Evolutionary conservation across 129 eudicot species (phyloP).

Genomic region (Helichrysum umbraculigerum): DNA sequence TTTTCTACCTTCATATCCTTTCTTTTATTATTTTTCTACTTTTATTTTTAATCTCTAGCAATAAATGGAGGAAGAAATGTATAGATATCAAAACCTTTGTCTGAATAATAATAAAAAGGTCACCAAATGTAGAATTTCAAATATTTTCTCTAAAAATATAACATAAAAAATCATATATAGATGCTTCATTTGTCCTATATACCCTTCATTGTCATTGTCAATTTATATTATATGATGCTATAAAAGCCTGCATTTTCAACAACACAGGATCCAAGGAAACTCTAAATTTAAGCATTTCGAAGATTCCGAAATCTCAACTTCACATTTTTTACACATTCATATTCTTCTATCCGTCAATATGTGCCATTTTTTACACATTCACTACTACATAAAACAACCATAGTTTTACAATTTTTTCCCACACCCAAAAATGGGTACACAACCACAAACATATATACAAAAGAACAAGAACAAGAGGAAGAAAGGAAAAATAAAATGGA

Average conservation of each 20-base stretch:
- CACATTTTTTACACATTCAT: neutral
- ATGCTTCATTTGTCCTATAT: neutral
- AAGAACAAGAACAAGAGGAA: conserved; percentile 33
- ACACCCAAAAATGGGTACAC: conserved; percentile 29
- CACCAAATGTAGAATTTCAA: neutral
- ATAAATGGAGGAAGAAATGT: no score
- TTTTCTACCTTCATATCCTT: no score
- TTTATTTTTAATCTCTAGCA: no score
- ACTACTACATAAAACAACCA: conserved; percentile 21
- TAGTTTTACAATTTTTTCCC: conserved; percentile 16
- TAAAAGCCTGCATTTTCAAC: conserved; percentile 24
- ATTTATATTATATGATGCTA: conserved; percentile 14
- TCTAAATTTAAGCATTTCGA: conserved; percentile 31
- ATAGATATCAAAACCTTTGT: no score
- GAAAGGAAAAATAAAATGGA: conserved; percentile 53
- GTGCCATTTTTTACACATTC: no score
- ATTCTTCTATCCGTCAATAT: conserved; percentile 29
- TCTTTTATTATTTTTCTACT: no score
- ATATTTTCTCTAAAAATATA: no score
- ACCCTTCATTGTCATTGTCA: neutral
- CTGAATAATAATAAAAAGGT: neutral
- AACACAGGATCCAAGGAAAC: conserved; percentile 37
- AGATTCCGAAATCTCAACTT: conserved; percentile 28
- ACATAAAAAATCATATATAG: no score
- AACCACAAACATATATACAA: conserved; percentile 13